phyloP scores from a whole-genome alignment of 225 moss, liverwort and hornwort genomes.

The Sphagnum contortum region DNA sequence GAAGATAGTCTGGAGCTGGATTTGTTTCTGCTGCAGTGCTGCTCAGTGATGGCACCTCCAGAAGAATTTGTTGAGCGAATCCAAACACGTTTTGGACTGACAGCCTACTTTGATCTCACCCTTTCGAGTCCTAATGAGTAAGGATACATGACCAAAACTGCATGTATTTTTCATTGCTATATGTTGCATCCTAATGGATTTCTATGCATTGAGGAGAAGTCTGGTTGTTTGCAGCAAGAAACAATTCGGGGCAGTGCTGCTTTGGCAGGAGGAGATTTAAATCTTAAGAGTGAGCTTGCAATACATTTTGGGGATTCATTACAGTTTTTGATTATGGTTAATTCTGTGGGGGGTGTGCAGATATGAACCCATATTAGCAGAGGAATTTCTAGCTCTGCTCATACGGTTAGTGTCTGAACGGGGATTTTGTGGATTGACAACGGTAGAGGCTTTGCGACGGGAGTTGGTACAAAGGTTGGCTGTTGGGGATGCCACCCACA shows the following conservation, averaged over 20 bases:
- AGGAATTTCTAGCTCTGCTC: constrained; percentile 70
- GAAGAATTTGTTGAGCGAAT: constrained; percentile 70
- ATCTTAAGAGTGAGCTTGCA: not conserved
- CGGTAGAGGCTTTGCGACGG: constrained; percentile 56
- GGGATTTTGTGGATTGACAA: constrained; percentile 80
- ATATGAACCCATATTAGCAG: constrained; percentile 66
- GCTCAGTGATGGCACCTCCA: constrained; percentile 62
- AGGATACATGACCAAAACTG: constrained; percentile 4
- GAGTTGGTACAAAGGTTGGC: constrained; percentile 83
- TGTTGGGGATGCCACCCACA: constrained; percentile 75
- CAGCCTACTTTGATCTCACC: constrained; percentile 59
- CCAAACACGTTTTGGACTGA: constrained; percentile 66
- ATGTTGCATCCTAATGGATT: not conserved
- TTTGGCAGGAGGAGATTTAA: not conserved
- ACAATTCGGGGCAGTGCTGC: not conserved
- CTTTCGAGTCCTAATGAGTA: constrained; percentile 67
- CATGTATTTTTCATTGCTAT: not conserved
- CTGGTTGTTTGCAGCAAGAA: too few relatives aligned
- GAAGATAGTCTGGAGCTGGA: constrained; percentile 95
- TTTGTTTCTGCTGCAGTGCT: constrained; percentile 78
- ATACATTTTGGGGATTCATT: not conserved
- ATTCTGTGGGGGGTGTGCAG: constrained; percentile 18
- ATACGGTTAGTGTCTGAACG: constrained; percentile 77
- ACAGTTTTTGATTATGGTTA: not conserved
- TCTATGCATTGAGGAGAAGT: too few relatives aligned